Evolutionary conservation across 148 eudicot species (phyloP).

Genomic region (Cornus controversa): DNA sequence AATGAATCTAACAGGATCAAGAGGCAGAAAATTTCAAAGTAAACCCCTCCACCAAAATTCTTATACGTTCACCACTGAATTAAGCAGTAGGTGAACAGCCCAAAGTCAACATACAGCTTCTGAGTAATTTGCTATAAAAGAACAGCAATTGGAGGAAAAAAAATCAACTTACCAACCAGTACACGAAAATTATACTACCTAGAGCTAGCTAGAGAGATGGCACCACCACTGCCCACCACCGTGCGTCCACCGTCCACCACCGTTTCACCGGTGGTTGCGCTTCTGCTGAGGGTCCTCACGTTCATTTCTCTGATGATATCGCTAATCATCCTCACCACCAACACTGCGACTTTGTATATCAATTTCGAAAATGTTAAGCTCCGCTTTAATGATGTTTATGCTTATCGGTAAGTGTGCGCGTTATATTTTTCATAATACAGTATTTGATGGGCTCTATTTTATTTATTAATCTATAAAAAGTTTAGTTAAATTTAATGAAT

Average conservation of each 20-base stretch:
- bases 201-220: background rate
- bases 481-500: background rate
- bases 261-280: slow-evolving; percentile 9
- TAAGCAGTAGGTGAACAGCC: too few species aligned
- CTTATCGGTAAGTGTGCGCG: slow-evolving; percentile 16
- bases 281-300: slow-evolving; percentile 12
- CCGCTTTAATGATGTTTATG: slow-evolving; percentile 17
- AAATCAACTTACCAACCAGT: background rate
- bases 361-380: background rate
- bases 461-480: too few species aligned
- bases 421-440: too few species aligned
- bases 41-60: too few species aligned
- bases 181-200: background rate
- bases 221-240: slow-evolving; percentile 1
- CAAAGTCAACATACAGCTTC: too few species aligned
- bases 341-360: slow-evolving; percentile 4
- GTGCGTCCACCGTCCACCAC: slow-evolving; percentile 1
- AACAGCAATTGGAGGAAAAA: background rate
- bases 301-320: slow-evolving; percentile 12
- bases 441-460: too few species aligned
- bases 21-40: too few species aligned
- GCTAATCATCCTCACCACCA: slow-evolving; percentile 19
- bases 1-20: too few species aligned
- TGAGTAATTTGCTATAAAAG: background rate
- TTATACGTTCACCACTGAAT: too few species aligned